Evolutionary conservation across 305 asterid genomes (phyloP).

Genomic region (Fraxinus albicans): DNA sequence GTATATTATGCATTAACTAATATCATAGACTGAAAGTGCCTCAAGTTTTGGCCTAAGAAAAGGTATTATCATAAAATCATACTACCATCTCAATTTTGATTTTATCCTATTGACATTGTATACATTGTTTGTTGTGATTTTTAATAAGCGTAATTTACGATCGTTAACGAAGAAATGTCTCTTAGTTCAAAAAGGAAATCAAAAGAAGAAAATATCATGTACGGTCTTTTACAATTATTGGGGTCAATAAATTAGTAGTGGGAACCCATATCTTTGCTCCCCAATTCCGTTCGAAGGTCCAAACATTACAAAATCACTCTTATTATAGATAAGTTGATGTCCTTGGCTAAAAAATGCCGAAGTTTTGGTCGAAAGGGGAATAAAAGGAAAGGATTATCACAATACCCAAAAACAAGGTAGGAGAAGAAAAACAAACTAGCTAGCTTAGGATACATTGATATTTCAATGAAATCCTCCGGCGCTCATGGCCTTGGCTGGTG

Average conservation of each 20-base stretch:
- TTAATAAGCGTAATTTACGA: not conserved
- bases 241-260: not conserved
- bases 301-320: not conserved
- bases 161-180: not conserved
- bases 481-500: not conserved
- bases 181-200: not conserved
- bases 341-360: not conserved
- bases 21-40: not conserved
- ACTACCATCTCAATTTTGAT: too few species aligned
- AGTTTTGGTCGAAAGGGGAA: not conserved
- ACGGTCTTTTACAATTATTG: not conserved
- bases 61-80: too few species aligned
- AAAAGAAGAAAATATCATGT: not conserved
- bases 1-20: not conserved
- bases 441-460: not conserved
- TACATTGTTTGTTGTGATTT: not conserved
- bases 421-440: not conserved
- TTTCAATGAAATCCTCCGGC: conserved; percentile 37
- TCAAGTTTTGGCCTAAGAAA: not conserved
- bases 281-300: not conserved
- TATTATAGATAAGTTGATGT: not conserved
- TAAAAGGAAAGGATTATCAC: not conserved
- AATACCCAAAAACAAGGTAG: not conserved
- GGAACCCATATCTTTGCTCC: not conserved
- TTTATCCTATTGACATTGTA: too few species aligned